phyloP scores from a whole-genome alignment of 441 rosid genomes.

The Viola pubescens region DNA sequence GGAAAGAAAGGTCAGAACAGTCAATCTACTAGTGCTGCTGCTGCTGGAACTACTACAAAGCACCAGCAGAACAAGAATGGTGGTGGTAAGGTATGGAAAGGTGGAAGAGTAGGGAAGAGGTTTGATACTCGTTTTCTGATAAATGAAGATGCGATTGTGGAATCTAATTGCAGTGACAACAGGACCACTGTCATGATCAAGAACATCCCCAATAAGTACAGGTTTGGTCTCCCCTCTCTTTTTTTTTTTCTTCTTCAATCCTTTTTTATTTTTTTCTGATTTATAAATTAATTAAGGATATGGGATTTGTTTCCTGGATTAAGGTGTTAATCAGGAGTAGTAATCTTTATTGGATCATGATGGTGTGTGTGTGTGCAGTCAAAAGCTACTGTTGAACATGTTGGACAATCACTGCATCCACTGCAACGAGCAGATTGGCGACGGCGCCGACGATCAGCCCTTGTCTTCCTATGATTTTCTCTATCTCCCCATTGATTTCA shows the following conservation, averaged over 20 bases:
- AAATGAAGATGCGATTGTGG: slow-evolving; percentile 46
- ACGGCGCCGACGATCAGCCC: slow-evolving; percentile 44
- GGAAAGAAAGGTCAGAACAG: slow-evolving; percentile 22
- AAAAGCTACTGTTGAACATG: slow-evolving; percentile 85
- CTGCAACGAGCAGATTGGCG: slow-evolving; percentile 67
- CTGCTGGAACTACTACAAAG: not conserved
- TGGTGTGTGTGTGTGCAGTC: slow-evolving; percentile 37
- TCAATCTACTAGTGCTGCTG: slow-evolving; percentile 4
- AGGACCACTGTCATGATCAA: slow-evolving; percentile 96
- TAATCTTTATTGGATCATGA: not conserved
- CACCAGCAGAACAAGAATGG: slow-evolving; percentile 22
- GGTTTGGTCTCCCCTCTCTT: slow-evolving; percentile 29
- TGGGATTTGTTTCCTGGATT: not conserved
- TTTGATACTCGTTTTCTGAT: slow-evolving; percentile 65
- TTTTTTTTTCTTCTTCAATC: not conserved
- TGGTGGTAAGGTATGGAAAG: slow-evolving; percentile 42
- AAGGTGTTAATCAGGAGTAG: not conserved
- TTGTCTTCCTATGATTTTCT: slow-evolving; percentile 82
- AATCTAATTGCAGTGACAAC: slow-evolving; percentile 48
- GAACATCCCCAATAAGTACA: slow-evolving; percentile 98
- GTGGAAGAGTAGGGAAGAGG: slow-evolving; percentile 38
- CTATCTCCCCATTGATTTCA: slow-evolving; percentile 93
- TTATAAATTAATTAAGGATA: not conserved
- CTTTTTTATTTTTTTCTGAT: not conserved
- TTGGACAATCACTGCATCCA: slow-evolving; percentile 84